Conservation (phyloP, 176 grass and related monocot genomes). For the Guadua angustifolia region DNA sequence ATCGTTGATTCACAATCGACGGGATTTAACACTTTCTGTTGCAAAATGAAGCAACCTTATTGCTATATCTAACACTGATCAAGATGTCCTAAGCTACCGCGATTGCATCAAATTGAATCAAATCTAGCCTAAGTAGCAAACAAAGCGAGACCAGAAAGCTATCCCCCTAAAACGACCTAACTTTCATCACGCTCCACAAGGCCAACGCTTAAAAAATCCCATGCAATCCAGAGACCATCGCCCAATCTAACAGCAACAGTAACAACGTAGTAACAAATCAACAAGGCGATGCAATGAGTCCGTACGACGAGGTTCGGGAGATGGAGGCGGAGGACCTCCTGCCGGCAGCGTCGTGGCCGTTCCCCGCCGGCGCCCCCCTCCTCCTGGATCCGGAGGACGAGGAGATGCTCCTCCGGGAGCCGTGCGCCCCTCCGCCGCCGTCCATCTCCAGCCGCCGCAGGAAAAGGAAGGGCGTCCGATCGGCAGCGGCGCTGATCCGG, state of each 20-base stretch:
- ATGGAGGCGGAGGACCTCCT: constrained; percentile 59
- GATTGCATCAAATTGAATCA: constrained; percentile 10
- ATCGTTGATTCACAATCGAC: not conserved
- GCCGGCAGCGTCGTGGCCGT: constrained; percentile 44
- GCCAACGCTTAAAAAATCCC: not conserved
- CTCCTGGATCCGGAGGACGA: constrained; percentile 47
- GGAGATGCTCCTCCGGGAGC: constrained; percentile 54
- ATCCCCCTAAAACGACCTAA: not conserved
- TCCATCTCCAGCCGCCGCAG: constrained; percentile 59
- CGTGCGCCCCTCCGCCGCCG: constrained; percentile 47
- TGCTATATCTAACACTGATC: not conserved
- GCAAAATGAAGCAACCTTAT: not conserved
- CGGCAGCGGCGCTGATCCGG: constrained; percentile 41
- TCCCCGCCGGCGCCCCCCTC: constrained; percentile 52
- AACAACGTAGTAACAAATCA: not conserved
- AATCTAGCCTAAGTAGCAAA: constrained; percentile 16
- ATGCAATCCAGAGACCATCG: not conserved
- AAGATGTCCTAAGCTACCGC: not conserved
- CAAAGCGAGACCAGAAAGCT: not conserved
- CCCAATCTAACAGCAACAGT: not conserved
- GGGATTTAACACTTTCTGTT: not conserved
- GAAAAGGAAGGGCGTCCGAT: constrained; percentile 27
- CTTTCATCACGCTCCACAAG: not conserved
- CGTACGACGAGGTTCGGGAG: constrained; percentile 55
- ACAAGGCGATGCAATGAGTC: not conserved